These are phyloP conservation scores for Talaromyces sp. DNA, from an alignment of 2,329 filamentous ascomycete genomes.

Conservation along the genomic window DNA sequence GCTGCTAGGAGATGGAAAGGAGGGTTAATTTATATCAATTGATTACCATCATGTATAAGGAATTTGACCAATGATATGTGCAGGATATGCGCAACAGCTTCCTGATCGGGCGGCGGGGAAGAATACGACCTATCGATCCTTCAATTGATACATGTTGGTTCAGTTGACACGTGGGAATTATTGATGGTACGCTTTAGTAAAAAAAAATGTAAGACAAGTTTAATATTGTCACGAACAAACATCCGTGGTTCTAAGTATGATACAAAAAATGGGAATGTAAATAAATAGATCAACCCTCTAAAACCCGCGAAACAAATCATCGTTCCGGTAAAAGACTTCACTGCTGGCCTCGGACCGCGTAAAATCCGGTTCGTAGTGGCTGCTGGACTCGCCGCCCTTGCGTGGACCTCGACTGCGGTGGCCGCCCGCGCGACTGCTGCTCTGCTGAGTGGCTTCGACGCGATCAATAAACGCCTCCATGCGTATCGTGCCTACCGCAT, in stretches of 20 bases:
- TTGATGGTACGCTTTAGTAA: not conserved
- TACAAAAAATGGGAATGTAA: slow-evolving; percentile 2
- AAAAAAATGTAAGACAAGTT: not conserved
- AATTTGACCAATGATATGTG: not conserved
- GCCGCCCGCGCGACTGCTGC: slow-evolving; percentile 12
- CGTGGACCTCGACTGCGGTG: slow-evolving; percentile 16
- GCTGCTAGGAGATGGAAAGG: too few species aligned
- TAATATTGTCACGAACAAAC: not conserved
- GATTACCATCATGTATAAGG: not conserved
- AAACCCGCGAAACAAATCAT: slow-evolving; percentile 45
- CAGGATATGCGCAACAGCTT: not conserved
- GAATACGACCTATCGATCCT: not conserved
- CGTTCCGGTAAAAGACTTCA: slow-evolving; percentile 34
- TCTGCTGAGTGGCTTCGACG: slow-evolving; percentile 28
- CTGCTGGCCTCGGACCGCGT: slow-evolving; percentile 30
- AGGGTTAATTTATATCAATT: not conserved
- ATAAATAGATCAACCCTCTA: slow-evolving; percentile 18
- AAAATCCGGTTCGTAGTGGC: slow-evolving; percentile 27
- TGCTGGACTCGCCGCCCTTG: not conserved
- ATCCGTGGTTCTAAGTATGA: not conserved
- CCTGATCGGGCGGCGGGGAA: not conserved
- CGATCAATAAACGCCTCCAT: slow-evolving; percentile 93
- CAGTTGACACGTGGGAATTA: not conserved
- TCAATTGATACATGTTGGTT: not conserved
- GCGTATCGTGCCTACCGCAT: slow-evolving; percentile 81